phyloP scores from a whole-genome alignment of 108 stramenopile species.

The Nitzschia palea region DNA sequence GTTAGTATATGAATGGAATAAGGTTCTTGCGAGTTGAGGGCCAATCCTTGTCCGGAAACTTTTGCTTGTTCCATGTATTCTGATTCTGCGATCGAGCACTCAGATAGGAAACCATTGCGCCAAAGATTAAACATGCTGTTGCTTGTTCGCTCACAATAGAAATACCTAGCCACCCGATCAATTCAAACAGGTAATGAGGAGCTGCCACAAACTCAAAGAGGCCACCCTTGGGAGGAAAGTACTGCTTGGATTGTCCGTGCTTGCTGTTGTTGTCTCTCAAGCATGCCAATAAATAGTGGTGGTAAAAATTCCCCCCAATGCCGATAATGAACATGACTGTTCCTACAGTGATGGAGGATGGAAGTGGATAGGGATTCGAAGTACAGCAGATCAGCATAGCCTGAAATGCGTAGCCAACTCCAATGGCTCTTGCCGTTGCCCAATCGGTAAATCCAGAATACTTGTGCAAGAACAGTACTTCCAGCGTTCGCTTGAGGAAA shows the following conservation, averaged over 20 bases:
- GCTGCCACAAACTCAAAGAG: conserved; percentile 56
- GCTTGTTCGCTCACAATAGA: conserved; percentile 45
- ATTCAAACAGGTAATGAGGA: conserved; percentile 73
- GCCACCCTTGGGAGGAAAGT: conserved; percentile 60
- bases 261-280: conserved; percentile 26
- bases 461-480: conserved; percentile 59
- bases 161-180: conserved; percentile 67
- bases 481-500: conserved; percentile 57
- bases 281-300: conserved; percentile 57
- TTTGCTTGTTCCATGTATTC: conserved; percentile 53
- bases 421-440: conserved; percentile 32
- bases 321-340: conserved; percentile 47
- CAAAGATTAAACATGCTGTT: conserved; percentile 38
- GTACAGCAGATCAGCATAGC: conserved; percentile 36
- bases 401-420: conserved; percentile 44
- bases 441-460: conserved; percentile 54
- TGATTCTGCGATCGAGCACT: conserved; percentile 51
- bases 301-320: conserved; percentile 60
- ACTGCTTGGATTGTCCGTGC: conserved; percentile 20
- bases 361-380: not conserved
- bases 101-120: conserved; percentile 49
- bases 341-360: not conserved
- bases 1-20: conserved; percentile 57
- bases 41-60: conserved; percentile 56
- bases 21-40: conserved; percentile 48